phyloP scores from a whole-genome alignment of 148 eudicot genomes.

The Suaeda aralocaspica region DNA sequence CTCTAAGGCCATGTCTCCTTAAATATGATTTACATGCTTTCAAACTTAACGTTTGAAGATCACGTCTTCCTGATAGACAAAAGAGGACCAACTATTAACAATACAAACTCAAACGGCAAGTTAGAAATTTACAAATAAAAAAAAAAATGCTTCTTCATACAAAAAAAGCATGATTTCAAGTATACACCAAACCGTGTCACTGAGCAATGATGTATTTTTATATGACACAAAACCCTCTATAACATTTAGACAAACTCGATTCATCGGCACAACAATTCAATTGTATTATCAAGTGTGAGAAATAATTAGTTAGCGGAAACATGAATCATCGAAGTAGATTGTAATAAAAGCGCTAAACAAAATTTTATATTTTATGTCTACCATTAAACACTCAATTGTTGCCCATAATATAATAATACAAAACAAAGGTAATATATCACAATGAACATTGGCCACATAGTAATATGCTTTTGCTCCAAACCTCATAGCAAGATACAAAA shows the following conservation, averaged over 20 bases:
- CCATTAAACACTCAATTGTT: too few relatives aligned
- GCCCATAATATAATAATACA: background rate
- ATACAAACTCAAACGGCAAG: background rate
- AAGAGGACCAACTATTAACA: background rate
- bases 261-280: background rate
- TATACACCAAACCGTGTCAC: too few relatives aligned
- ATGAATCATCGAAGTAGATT: background rate
- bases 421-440: background rate
- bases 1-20: conserved; percentile 59
- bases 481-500: background rate
- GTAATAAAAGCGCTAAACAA: background rate
- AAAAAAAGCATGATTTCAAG: background rate
- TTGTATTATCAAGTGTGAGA: background rate
- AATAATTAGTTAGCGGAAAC: background rate
- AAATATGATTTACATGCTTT: conserved; percentile 57
- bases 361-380: too few relatives aligned
- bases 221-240: background rate
- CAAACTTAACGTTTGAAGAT: conserved; percentile 44
- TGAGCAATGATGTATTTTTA: background rate
- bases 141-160: background rate
- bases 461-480: background rate
- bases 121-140: background rate
- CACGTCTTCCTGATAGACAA: conserved; percentile 46
- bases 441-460: background rate
- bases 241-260: background rate